These are phyloP conservation scores for Takakia lepidozioides DNA, from an alignment of 225 moss, liverwort and hornwort species.

Conservation along the genomic window DNA sequence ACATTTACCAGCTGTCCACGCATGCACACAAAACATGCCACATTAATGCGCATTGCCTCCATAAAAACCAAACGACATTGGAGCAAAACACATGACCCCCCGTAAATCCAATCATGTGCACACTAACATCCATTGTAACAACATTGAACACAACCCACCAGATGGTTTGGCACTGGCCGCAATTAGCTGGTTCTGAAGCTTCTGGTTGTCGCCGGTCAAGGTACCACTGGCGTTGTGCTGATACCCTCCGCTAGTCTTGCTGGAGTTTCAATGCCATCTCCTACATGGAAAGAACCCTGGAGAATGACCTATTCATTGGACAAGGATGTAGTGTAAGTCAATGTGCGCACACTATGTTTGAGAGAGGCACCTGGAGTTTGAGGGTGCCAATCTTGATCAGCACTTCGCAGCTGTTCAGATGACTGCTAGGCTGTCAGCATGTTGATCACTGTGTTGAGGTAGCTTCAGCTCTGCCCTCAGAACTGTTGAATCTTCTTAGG, in stretches of 20 bases:
- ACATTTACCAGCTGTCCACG: too few relatives aligned
- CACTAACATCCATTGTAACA: too few relatives aligned
- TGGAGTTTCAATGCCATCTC: constrained; percentile 68
- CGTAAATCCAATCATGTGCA: too few relatives aligned
- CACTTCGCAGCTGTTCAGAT: constrained; percentile 44
- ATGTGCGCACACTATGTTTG: too few relatives aligned
- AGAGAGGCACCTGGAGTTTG: constrained; percentile 71
- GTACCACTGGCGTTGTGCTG: constrained; percentile 59
- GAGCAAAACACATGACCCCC: too few relatives aligned
- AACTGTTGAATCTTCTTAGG: constrained; percentile 90
- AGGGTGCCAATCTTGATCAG: too few relatives aligned
- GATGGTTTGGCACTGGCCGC: constrained; percentile 31
- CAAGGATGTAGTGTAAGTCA: too few relatives aligned
- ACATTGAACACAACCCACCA: constrained; percentile 33
- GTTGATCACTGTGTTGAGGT: constrained; percentile 68
- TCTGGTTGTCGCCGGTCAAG: constrained; percentile 51
- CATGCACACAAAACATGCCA: too few relatives aligned
- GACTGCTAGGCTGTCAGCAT: constrained; percentile 41
- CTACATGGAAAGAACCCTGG: constrained; percentile 17
- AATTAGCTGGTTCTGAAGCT: constrained; percentile 55
- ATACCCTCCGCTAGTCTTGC: constrained; percentile 81
- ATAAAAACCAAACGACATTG: too few relatives aligned
- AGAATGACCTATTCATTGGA: too few relatives aligned
- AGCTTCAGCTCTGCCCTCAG: constrained; percentile 77
- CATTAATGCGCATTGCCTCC: too few relatives aligned